Evolutionary conservation across 2,329 filamentous ascomycete species (phyloP).

Genomic region (Aspergillus novofumigatus): DNA sequence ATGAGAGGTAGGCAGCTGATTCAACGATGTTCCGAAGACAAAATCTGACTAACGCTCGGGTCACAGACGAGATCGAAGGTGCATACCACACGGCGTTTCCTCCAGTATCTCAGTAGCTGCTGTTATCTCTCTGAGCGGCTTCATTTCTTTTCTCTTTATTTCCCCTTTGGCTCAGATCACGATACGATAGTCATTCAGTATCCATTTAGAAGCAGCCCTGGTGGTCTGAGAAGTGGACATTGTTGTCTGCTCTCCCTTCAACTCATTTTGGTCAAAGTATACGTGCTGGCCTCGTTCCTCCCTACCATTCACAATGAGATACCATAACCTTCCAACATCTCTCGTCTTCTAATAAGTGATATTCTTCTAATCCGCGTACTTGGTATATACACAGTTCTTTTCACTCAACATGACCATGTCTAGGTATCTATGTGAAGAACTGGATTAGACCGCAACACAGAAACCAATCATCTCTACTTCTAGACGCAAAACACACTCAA

Average conservation of each 20-base stretch:
- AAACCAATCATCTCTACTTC: not conserved
- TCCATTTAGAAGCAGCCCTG: not conserved
- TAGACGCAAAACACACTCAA: not conserved
- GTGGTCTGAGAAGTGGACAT: not conserved
- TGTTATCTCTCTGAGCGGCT: too few species aligned
- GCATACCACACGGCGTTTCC: constrained; percentile 41
- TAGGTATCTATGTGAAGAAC: not conserved
- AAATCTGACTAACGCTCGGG: constrained; percentile 4
- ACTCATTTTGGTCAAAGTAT: not conserved
- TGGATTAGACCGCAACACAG: not conserved
- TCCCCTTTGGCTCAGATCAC: constrained; percentile 8
- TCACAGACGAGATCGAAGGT: constrained; percentile 39
- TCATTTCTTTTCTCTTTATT: constrained; percentile 1
- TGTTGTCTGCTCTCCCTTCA: not conserved
- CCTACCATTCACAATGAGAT: not conserved
- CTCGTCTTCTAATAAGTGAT: not conserved
- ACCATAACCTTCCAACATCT: not conserved
- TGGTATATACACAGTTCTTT: not conserved
- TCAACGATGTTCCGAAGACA: not conserved
- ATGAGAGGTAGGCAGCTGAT: constrained; percentile 36
- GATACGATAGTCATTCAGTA: not conserved
- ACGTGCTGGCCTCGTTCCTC: not conserved
- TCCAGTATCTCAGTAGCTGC: constrained; percentile 12
- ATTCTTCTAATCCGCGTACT: not conserved
- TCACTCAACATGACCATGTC: not conserved